phyloP scores from a whole-genome alignment of 2,329 filamentous ascomycete species.

The Aspergillus sp. region DNA sequence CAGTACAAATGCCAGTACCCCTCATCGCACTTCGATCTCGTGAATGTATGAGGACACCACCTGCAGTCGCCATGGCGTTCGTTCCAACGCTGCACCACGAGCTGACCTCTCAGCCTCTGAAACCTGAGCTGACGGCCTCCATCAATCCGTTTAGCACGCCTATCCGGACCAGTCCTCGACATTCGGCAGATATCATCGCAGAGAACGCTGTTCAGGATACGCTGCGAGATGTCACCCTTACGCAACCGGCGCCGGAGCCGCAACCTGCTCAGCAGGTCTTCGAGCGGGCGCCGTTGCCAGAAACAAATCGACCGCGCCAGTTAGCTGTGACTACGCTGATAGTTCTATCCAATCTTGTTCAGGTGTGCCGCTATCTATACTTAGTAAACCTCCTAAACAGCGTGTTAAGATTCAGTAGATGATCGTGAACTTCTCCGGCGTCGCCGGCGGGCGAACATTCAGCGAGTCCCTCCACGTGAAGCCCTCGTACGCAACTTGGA shows the following conservation, averaged over 20 bases:
- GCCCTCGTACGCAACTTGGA: conserved; percentile 31
- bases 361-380: conserved; percentile 22
- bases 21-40: neutral
- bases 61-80: conserved; percentile 2
- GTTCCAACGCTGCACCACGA: conserved; percentile 12
- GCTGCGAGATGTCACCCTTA: neutral
- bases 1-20: neutral
- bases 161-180: neutral
- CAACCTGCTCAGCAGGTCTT: conserved; percentile 28
- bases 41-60: neutral
- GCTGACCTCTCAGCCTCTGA: neutral
- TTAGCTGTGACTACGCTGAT: conserved; percentile 27
- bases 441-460: conserved; percentile 31
- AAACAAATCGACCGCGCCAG: conserved; percentile 23
- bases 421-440: conserved; percentile 34
- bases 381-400: neutral
- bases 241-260: conserved; percentile 16
- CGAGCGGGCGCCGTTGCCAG: conserved; percentile 22
- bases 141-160: conserved; percentile 1
- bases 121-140: neutral
- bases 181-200: neutral
- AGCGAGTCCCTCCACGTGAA: conserved; percentile 25
- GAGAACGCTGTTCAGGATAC: neutral
- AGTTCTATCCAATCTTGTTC: conserved; percentile 32
- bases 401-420: conserved; percentile 22